Percentiles rank a stretch among this genome's conserved stretches.
phyloP scores from a whole-genome alignment of 2,329 filamentous ascomycete genomes.

The Fusarium subtropicale region DNA sequence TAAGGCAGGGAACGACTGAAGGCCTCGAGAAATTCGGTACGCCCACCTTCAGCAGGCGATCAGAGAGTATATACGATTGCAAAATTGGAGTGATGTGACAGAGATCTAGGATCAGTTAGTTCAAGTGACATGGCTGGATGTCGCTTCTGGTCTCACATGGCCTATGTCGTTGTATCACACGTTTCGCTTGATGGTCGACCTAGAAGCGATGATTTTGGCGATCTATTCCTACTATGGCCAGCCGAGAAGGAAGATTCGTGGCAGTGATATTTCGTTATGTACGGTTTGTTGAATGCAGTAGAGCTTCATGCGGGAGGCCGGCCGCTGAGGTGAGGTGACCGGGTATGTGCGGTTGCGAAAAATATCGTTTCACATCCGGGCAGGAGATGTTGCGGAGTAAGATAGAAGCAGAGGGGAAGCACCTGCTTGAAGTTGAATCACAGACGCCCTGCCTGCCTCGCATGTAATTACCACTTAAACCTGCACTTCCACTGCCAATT shows the following conservation, averaged over 20 bases:
- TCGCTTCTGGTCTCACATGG: background rate
- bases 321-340: background rate
- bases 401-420: background rate
- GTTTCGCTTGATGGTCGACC: background rate
- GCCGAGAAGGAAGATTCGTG: background rate
- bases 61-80: background rate
- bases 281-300: slow-evolving; percentile 6
- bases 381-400: background rate
- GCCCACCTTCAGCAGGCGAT: too few relatives aligned
- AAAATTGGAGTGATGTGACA: fast-evolving
- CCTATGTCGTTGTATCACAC: background rate
- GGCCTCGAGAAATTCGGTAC: background rate
- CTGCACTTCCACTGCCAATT: background rate
- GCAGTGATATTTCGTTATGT: background rate
- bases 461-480: background rate
- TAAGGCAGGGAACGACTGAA: background rate
- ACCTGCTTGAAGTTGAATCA: background rate
- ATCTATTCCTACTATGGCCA: background rate
- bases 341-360: background rate
- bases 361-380: background rate
- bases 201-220: background rate
- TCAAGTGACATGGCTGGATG: background rate
- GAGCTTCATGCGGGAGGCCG: slow-evolving; percentile 35
- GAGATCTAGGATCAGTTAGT: background rate
- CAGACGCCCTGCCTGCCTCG: background rate